These are phyloP conservation scores for Starmerella stigmatis DNA, from an alignment of 805 yeast species.

Conservation along the genomic window DNA sequence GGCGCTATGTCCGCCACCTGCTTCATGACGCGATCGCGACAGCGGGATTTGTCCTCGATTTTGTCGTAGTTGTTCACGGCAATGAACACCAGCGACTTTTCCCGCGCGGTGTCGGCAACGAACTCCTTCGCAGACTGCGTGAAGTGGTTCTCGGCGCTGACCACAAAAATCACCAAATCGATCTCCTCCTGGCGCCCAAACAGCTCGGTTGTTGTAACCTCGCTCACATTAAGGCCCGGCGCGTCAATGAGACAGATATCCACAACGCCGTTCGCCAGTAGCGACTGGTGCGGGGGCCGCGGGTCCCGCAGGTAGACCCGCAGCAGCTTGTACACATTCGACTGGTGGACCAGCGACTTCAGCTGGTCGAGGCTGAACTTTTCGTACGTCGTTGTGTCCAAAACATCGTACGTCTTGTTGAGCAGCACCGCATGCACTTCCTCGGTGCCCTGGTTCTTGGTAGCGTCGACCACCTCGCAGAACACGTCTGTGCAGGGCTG, in stretches of 20 bases:
- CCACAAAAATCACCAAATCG: slow-evolving; percentile 91
- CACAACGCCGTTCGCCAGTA: slow-evolving; percentile 78
- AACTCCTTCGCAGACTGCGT: slow-evolving; percentile 92
- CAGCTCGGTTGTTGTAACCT: slow-evolving; percentile 87
- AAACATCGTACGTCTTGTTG: slow-evolving; percentile 35
- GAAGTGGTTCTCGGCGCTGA: slow-evolving; percentile 90
- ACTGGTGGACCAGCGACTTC: slow-evolving; percentile 59
- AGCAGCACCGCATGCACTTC: slow-evolving; percentile 84
- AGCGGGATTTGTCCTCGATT: slow-evolving; percentile 68
- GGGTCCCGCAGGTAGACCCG: slow-evolving; percentile 74
- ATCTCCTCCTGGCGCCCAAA: slow-evolving; percentile 95
- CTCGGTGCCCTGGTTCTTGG: slow-evolving; percentile 62
- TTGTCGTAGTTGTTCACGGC: slow-evolving; percentile 89
- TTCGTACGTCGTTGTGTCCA: slow-evolving; percentile 58
- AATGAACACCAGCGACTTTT: slow-evolving; percentile 82
- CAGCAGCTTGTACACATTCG: slow-evolving; percentile 59
- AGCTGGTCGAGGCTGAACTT: slow-evolving; percentile 45
- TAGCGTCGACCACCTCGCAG: slow-evolving; percentile 83
- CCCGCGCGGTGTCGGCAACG: slow-evolving; percentile 79
- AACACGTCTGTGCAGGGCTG: slow-evolving; percentile 96
- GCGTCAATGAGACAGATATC: slow-evolving; percentile 92
- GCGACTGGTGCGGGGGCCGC: slow-evolving; percentile 54
- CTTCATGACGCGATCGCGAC: slow-evolving; percentile 63
- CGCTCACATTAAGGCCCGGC: slow-evolving; percentile 90
- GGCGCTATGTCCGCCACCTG: slow-evolving; percentile 83